phyloP scores from a whole-genome alignment of 225 moss, liverwort and hornwort species.

The Physcomitrellopsis africana region DNA sequence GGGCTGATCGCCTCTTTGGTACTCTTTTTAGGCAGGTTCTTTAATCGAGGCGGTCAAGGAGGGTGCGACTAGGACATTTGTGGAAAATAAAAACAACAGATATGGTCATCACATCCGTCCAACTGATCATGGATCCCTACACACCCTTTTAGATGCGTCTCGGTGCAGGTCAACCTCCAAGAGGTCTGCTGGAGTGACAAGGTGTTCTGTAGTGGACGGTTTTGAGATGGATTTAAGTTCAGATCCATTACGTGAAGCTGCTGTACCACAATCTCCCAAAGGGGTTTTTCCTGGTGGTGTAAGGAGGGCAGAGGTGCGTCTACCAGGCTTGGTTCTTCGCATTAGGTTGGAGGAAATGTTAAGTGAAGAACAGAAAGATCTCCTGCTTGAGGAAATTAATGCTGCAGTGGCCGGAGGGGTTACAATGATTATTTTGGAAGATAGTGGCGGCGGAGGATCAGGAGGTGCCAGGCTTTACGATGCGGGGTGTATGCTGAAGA shows the following conservation, averaged over 20 bases:
- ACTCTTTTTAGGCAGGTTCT: constrained; percentile 45
- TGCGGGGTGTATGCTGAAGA: constrained; percentile 81
- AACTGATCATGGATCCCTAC: not conserved
- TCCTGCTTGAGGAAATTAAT: constrained; percentile 60
- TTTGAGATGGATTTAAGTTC: constrained; percentile 56
- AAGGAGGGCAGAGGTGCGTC: constrained; percentile 81
- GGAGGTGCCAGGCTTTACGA: constrained; percentile 91
- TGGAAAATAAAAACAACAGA: constrained; percentile 20
- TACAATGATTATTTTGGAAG: constrained; percentile 89
- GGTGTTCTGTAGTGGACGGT: constrained; percentile 60
- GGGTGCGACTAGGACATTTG: constrained; percentile 1
- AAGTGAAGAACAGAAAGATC: constrained; percentile 44
- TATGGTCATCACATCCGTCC: not conserved
- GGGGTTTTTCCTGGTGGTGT: constrained; percentile 92
- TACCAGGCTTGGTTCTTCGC: constrained; percentile 86
- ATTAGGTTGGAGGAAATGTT: constrained; percentile 74
- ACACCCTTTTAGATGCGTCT: constrained; percentile 6
- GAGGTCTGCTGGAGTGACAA: constrained; percentile 30
- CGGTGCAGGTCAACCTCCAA: constrained; percentile 7
- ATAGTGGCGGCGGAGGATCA: constrained; percentile 64
- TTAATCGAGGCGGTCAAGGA: constrained; percentile 1
- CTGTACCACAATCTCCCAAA: constrained; percentile 50
- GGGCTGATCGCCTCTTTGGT: constrained; percentile 32
- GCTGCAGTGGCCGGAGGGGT: constrained; percentile 76
- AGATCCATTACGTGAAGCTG: constrained; percentile 42